Base-by-base conservation (phyloP, 305 asterid genomes). In the Striga hermonthica region DNA sequence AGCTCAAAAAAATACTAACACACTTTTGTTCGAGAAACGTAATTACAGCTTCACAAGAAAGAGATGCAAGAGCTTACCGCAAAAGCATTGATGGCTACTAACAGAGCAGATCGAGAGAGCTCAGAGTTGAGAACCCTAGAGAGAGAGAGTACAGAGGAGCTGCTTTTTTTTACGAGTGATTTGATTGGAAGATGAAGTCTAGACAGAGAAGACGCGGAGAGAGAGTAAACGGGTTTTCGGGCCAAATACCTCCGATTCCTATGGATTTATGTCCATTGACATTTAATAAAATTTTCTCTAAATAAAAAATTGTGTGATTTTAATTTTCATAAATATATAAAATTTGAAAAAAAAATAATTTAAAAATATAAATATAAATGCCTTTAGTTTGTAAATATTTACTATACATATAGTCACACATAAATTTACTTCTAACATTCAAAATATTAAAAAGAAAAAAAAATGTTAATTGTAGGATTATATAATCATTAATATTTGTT, bases 161-260 rank as follows among this genome's bases (percentile, higher is more conserved):
- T 47, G 60, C 62, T 43, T 34, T 49, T 41, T 62, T 55, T 54
- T 48, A n/a, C 14, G 43, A 63, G 22, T 44, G 41, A 72, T 68
- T 59, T 56, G 78, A 65, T 69, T 65, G 81, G 67, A 73, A 65
- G 60, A 52, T 12, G 62, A 54, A 73, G 65, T 69, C 75, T 35
- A 49, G 63, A 57, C 53, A 68, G 69, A 65, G 35, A 13, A 12
- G 34, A 52, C 35, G 57, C 57, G 15, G 72, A 41, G 66, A 57
- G 78, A 58, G 68, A 50, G 73, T 56, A 54, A 31, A 52, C 63
- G 64, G 67, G 65, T 56, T 64, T 62, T 34, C 45, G 67, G 68
- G 76, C 64, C 9, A 68, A 40, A 65, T 61, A 22, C 45, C 43
- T 53, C 57, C 57, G 57, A 60, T 60, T 61, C 56, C 67, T 60